Percentiles rank a stretch among this genome's conserved stretches.
phyloP scores from a whole-genome alignment of 2,329 filamentous ascomycete genomes.

The Chaetomium globosum region DNA sequence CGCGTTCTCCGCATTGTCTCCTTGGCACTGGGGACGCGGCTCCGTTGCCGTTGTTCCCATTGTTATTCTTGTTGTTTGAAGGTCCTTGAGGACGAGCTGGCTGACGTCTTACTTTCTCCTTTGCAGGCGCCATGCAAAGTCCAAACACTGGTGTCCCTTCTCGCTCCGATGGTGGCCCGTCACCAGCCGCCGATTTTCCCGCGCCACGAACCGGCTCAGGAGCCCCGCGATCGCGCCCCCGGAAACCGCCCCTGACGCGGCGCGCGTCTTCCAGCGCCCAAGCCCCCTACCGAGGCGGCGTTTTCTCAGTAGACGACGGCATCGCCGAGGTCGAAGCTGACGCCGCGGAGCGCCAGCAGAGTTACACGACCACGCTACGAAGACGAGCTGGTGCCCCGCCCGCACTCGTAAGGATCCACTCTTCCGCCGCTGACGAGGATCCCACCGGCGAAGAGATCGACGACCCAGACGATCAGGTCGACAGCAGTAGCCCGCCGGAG shows the following conservation, averaged over 20 bases:
- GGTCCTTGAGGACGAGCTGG: not conserved
- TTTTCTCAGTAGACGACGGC: conserved; percentile 92
- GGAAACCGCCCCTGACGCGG: conserved; percentile 73
- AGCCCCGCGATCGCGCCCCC: conserved; percentile 55
- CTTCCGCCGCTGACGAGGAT: conserved; percentile 37
- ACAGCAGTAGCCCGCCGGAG: conserved; percentile 20
- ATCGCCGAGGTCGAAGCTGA: conserved; percentile 77
- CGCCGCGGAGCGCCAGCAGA: conserved; percentile 53
- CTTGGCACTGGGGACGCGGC: not conserved
- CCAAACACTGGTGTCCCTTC: conserved; percentile 27
- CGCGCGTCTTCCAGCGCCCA: conserved; percentile 71
- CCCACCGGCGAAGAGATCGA: conserved; percentile 32
- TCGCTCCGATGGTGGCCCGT: conserved; percentile 38
- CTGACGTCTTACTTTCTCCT: conserved; percentile 18
- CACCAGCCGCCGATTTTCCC: conserved; percentile 46
- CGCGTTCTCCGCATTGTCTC: conserved; percentile 9
- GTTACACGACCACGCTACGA: conserved; percentile 45
- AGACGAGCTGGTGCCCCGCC: conserved; percentile 43
- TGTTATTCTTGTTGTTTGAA: conserved; percentile 15
- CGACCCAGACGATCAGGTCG: conserved; percentile 30
- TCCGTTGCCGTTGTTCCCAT: not conserved
- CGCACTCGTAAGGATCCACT: conserved; percentile 39
- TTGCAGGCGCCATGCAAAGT: conserved; percentile 30
- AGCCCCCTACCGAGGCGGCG: conserved; percentile 76
- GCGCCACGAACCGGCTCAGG: conserved; percentile 42